Base-by-base conservation (phyloP, 2,329 filamentous ascomycete species). In the Fusarium continuum region DNA sequence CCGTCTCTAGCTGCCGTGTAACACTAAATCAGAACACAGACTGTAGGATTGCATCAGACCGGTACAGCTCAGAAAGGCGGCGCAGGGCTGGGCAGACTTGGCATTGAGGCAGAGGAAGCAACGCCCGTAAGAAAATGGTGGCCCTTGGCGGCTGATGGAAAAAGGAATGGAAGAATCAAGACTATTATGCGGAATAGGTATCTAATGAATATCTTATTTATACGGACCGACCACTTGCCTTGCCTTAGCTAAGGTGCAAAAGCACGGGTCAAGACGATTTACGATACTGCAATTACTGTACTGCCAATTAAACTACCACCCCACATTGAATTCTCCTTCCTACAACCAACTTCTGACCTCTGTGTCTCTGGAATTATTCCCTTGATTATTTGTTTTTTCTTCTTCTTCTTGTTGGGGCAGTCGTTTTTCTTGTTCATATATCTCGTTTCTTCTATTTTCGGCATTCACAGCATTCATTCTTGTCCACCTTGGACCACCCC, bases 81-180 rank as follows among this genome's bases (percentile, higher is more conserved):
- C 56, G 56, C 55, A 60, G 55, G 61, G 61, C 61, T 65, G 61
- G 61, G 61, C 58, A 20, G 8, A 50, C 62, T 65, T 66, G 62
- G 62, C 62, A 45, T 5, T 28, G 55, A 51, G 44, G 34, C 26
- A 51, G 28, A 47, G 59, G 43, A 32, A 44, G 43, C 34, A 26
- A 45, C 32, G 46, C 20, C 26, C 22, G 53, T 64, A 58, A 66
- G 62, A 65, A 51, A 38, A 45, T 54, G 39, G 62, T 34, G 46
- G 20, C 31, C 17, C 36, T 55, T 29, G 60, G 54, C 53, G 5
- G 34, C 29, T 45, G 25, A 44, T 35, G 29, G 29, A 35, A 38
- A 23, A 34, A 20, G 32, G 29, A 58, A 43, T 44, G 36, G 19
- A 36, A 35, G 14, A 34, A 9, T 16, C 17, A 52, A 29, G 16